Evolutionary conservation across 1,284 basidiomycete species (phyloP).

Genomic region (Xanthoconium separans): DNA sequence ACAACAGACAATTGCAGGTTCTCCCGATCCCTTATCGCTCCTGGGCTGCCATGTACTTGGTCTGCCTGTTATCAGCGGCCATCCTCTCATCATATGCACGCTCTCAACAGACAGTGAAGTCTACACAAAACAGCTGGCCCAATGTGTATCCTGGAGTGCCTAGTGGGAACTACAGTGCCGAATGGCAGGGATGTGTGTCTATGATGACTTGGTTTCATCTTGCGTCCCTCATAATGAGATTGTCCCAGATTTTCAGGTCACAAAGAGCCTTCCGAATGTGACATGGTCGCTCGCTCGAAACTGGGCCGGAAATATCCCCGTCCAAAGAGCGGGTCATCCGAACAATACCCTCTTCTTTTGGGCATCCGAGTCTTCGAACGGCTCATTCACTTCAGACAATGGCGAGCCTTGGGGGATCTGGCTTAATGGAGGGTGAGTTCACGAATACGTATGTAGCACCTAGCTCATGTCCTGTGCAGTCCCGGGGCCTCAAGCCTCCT

Average conservation of each 20-base stretch:
- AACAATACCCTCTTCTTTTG: conserved; percentile 66
- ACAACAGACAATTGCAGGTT: too few relatives aligned
- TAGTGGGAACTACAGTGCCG: conserved; percentile 47
- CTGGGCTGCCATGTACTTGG: background rate
- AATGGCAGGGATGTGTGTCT: conserved; percentile 59
- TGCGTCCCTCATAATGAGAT: conserved; percentile 9
- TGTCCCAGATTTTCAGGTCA: conserved; percentile 55
- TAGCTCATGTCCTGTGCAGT: conserved; percentile 31
- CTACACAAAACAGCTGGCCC: conserved; percentile 26
- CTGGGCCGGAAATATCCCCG: conserved; percentile 69
- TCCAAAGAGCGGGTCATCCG: conserved; percentile 58
- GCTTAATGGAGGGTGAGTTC: conserved; percentile 67
- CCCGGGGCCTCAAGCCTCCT: conserved; percentile 67
- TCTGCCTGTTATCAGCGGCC: background rate
- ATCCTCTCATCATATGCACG: background rate
- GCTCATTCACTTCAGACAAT: conserved; percentile 50
- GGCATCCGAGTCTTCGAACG: conserved; percentile 59
- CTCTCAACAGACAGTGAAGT: background rate
- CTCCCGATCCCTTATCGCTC: too few relatives aligned
- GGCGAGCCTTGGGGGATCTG: conserved; percentile 69
- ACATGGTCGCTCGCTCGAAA: conserved; percentile 54
- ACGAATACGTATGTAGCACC: background rate
- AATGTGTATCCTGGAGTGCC: conserved; percentile 29
- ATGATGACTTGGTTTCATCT: background rate
- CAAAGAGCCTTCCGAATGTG: conserved; percentile 59